phyloP scores from a whole-genome alignment of 164 flowering plant species.

The Vitis amurensis region DNA sequence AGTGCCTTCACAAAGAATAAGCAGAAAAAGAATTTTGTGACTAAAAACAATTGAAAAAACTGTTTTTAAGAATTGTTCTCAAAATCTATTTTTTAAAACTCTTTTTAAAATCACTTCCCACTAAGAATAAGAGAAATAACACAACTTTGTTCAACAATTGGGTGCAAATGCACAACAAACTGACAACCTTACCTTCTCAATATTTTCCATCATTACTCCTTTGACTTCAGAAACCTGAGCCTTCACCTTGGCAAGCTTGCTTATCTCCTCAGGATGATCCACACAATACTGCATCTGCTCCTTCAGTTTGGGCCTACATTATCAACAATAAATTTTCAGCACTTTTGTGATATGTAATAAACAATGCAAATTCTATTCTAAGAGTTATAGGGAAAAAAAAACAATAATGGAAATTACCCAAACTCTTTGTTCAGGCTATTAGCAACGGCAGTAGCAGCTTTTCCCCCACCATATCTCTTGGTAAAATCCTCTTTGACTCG shows the following conservation, averaged over 20 bases:
- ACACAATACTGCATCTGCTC: slow-evolving; percentile 90
- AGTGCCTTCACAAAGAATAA: no score
- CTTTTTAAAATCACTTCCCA: no score
- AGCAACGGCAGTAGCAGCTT: slow-evolving; percentile 68
- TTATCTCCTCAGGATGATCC: slow-evolving; percentile 88
- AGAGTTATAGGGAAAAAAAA: neutral
- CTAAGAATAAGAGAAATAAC: neutral
- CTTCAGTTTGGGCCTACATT: slow-evolving; percentile 69
- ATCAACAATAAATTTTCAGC: neutral
- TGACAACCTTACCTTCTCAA: slow-evolving; percentile 65
- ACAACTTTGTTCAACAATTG: neutral
- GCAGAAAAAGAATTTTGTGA: no score
- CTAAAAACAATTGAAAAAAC: no score
- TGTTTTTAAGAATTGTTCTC: no score
- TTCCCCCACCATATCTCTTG: slow-evolving; percentile 73
- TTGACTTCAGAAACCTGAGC: slow-evolving; percentile 94
- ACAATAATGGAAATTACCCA: slow-evolving; percentile 41
- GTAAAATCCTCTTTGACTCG: slow-evolving; percentile 66
- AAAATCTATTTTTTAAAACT: no score
- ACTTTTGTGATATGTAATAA: neutral
- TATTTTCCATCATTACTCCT: slow-evolving; percentile 95
- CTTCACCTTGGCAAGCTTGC: slow-evolving; percentile 83
- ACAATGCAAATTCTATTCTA: neutral
- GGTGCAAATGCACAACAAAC: no score
- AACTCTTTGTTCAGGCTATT: slow-evolving; percentile 70